Conservation (phyloP, 441 rosid genomes). For the Corymbia citriodora region DNA sequence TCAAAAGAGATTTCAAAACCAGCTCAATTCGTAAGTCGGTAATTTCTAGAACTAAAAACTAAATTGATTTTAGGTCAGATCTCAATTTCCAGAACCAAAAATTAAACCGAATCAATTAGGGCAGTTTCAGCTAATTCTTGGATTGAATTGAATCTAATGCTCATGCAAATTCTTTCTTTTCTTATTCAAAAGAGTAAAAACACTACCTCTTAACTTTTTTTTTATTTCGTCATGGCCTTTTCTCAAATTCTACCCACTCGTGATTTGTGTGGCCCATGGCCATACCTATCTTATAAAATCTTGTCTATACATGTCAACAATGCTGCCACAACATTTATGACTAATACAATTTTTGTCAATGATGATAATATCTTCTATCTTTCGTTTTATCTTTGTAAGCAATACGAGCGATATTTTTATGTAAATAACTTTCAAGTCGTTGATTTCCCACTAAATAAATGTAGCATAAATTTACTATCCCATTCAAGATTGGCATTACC, state of each 20-base stretch:
- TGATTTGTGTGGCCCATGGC: neutral
- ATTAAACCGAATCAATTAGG: neutral
- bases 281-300: neutral
- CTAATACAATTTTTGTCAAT: neutral
- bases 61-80: neutral
- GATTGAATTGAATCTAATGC: neutral
- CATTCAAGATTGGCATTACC: neutral
- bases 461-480: neutral
- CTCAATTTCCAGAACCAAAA: neutral
- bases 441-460: neutral
- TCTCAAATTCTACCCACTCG: neutral
- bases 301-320: neutral
- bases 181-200: neutral
- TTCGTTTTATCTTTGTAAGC: neutral
- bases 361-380: neutral
- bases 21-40: neutral
- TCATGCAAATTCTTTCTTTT: neutral
- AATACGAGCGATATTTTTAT: neutral
- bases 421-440: neutral
- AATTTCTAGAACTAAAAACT: neutral
- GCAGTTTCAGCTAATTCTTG: neutral
- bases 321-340: neutral
- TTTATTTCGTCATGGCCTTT: neutral
- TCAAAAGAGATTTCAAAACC: neutral
- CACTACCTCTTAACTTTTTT: neutral